Conservation (phyloP, 2,329 filamentous ascomycete species). For the Orbilia quercus region DNA sequence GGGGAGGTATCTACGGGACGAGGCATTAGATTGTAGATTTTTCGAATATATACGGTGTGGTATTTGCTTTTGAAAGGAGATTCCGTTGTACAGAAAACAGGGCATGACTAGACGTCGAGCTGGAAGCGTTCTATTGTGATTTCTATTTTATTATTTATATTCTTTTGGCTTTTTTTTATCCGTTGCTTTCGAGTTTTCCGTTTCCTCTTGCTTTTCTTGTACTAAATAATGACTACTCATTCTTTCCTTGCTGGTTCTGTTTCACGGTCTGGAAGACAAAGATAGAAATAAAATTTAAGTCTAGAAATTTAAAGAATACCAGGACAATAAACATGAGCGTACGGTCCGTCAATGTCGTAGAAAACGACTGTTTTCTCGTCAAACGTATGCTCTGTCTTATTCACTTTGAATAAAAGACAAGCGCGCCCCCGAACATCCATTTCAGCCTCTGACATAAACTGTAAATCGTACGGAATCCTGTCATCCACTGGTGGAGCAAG, state of each 20-base stretch:
- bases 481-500: background rate
- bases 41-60: slow-evolving; percentile 6
- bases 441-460: background rate
- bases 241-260: slow-evolving; percentile 16
- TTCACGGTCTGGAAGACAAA: slow-evolving; percentile 23
- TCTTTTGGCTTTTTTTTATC: slow-evolving; percentile 4
- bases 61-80: slow-evolving; percentile 2
- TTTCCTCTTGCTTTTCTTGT: slow-evolving; percentile 37
- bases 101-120: slow-evolving; percentile 40
- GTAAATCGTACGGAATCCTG: background rate
- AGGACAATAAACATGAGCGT: background rate
- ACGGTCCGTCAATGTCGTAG: background rate
- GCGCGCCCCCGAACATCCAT: slow-evolving; percentile 18
- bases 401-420: background rate
- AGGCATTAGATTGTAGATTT: slow-evolving; percentile 20
- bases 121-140: slow-evolving; percentile 40
- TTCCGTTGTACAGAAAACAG: slow-evolving; percentile 39
- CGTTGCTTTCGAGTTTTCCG: slow-evolving; percentile 16
- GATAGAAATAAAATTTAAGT: slow-evolving; percentile 30
- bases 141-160: slow-evolving; percentile 8
- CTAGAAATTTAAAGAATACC: slow-evolving; percentile 7
- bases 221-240: slow-evolving; percentile 52
- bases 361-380: slow-evolving; percentile 6
- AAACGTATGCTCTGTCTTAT: background rate
- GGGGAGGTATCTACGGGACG: slow-evolving; percentile 46